Evolutionary conservation across 192 early-diverging fungal genomes (phyloP).

Genomic region (Mortierella claussenii): DNA sequence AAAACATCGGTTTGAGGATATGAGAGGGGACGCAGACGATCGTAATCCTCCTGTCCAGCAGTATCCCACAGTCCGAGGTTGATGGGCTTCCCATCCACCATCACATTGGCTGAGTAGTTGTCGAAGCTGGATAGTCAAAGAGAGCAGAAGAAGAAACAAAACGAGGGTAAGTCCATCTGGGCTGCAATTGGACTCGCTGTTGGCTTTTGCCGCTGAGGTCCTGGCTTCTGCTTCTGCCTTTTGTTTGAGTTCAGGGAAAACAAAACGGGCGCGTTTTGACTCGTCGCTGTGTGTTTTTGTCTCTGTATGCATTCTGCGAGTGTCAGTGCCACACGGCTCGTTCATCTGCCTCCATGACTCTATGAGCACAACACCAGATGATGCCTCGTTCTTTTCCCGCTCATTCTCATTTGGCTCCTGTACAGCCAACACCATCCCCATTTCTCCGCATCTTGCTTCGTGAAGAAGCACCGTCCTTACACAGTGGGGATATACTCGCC

Average conservation of each 20-base stretch:
- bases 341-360: too few species aligned
- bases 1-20: constrained; percentile 99
- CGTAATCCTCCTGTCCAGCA: constrained; percentile 99
- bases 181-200: too few species aligned
- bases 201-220: background rate
- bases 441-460: too few species aligned
- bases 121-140: constrained; percentile 75
- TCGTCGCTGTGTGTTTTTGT: too few species aligned
- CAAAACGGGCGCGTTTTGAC: background rate
- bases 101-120: constrained; percentile 99
- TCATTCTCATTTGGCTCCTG: too few species aligned
- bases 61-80: constrained; percentile 99
- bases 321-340: too few species aligned
- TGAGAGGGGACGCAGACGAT: constrained; percentile 95
- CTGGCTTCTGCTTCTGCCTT: background rate
- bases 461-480: too few species aligned
- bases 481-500: constrained; percentile 99
- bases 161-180: too few species aligned
- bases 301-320: constrained; percentile 4
- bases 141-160: background rate
- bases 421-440: too few species aligned
- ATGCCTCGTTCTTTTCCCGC: too few species aligned
- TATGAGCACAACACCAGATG: too few species aligned
- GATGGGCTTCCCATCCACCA: constrained; percentile 99
- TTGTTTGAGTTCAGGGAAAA: too few species aligned